Percentiles rank a stretch among this genome's conserved stretches.
Conservation (phyloP, 495 filamentous ascomycete species). For the Bathelium albidoporum region DNA sequence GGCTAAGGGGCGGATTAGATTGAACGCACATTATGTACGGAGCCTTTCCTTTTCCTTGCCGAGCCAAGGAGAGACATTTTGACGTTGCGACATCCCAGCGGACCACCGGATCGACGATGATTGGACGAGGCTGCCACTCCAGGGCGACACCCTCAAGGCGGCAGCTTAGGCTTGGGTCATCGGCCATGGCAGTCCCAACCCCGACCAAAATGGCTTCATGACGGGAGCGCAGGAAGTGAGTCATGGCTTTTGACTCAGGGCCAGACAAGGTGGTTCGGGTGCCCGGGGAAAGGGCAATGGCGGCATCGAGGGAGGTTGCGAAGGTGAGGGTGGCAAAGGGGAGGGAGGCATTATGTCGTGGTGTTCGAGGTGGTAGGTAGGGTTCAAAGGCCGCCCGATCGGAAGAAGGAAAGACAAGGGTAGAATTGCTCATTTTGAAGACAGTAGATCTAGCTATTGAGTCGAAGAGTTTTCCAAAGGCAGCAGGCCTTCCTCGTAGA, state of each 20-base stretch:
- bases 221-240: slow-evolving; percentile 70
- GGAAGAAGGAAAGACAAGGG: background rate
- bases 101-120: slow-evolving; percentile 64
- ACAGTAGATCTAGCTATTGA: background rate
- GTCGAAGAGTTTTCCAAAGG: background rate
- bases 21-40: slow-evolving; percentile 36
- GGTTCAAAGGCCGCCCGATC: background rate
- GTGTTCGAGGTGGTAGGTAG: background rate
- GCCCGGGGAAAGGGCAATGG: slow-evolving; percentile 62
- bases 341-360: background rate
- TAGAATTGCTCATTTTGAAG: background rate
- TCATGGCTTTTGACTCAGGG: slow-evolving; percentile 74
- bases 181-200: slow-evolving; percentile 69
- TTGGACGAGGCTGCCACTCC: slow-evolving; percentile 60
- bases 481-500: too few species aligned
- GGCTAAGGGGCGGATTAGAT: background rate
- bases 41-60: slow-evolving; percentile 55
- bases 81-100: slow-evolving; percentile 55
- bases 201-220: slow-evolving; percentile 83
- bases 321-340: slow-evolving; percentile 66
- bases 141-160: slow-evolving; percentile 50
- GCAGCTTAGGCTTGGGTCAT: slow-evolving; percentile 78
- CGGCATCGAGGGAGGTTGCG: slow-evolving; percentile 79
- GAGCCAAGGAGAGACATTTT: slow-evolving; percentile 54
- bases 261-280: slow-evolving; percentile 72